Evolutionary conservation across 1,284 basidiomycete species (phyloP), one percentile per base, ranked within the genome.

Genomic region (Fomitopsis schrenkii): DNA sequence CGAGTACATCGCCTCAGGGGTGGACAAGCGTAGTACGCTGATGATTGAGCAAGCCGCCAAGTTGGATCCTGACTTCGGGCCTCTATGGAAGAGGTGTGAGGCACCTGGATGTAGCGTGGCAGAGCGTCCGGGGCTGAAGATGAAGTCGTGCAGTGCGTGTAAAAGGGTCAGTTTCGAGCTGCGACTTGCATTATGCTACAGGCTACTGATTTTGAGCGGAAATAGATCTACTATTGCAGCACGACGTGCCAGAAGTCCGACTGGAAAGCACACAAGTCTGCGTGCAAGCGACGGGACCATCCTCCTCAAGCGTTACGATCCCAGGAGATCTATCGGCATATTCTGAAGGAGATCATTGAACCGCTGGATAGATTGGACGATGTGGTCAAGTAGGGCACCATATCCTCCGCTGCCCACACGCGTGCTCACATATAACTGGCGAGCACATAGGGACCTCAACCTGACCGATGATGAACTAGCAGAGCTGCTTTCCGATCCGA

Each of bases 31-130:
- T 4, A 45, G 54, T 5, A 35, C 19, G 19, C 28, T 42, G 19
- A 55, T 62, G n/a, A 66, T 68, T 19, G 66, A 63, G 57, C 19
- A 58, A 10, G 48, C 36, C 5, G 58, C 60, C n/a, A 68, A 66
- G 59, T 41, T 68, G 12, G 66, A 59, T 8, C 9, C 54, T 9
- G 56, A 62, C 46, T 59, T 59, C 26, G 64, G 63, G 14, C 61
- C 64, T 12, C 57, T 67, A 26, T 62, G 59, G 52, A 62, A 62
- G 30, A n/a, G 54, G 8, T 65, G 64, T 59, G 64, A 66, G 48
- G 60, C 60, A 4, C 19, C 45, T 0, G 53, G 53, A 17, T 64
- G 63, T 40, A 10, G 9, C 5, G 19, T 14, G n/a, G 53, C 57
- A 2, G 63, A 64, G 19, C 38, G 53, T 52, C 26, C 19, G 4